Evolutionary conservation across 2,329 filamentous ascomycete species (phyloP).

Genomic region (Talaromyces funiculosus): DNA sequence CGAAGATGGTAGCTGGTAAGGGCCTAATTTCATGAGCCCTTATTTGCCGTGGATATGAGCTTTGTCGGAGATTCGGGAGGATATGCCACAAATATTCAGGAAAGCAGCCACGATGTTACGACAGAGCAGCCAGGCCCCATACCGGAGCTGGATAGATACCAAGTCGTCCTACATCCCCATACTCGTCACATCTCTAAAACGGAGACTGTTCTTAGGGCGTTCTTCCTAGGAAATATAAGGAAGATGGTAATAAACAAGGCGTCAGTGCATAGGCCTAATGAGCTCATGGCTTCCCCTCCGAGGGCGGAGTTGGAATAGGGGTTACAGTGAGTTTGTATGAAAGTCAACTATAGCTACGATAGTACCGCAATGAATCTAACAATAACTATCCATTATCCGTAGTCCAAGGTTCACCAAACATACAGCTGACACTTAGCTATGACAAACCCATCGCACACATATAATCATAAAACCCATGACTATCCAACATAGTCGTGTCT

Average conservation of each 20-base stretch:
- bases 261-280: background rate
- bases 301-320: background rate
- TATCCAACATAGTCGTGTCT: background rate
- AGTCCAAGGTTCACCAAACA: background rate
- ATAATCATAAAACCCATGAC: background rate
- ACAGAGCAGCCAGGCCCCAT: background rate
- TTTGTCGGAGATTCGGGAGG: background rate
- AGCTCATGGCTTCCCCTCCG: background rate
- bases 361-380: background rate
- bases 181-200: background rate
- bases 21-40: slow-evolving; percentile 3
- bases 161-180: background rate
- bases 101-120: no score
- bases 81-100: no score
- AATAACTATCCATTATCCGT: background rate
- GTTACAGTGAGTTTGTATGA: background rate
- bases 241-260: background rate
- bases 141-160: background rate
- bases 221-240: background rate
- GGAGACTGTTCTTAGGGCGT: background rate
- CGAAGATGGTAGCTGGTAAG: background rate
- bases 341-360: background rate
- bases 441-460: background rate
- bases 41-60: slow-evolving; percentile 4
- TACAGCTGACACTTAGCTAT: background rate